Base-by-base conservation (phyloP, 306 rosid species). In the Medicago ruthenica region DNA sequence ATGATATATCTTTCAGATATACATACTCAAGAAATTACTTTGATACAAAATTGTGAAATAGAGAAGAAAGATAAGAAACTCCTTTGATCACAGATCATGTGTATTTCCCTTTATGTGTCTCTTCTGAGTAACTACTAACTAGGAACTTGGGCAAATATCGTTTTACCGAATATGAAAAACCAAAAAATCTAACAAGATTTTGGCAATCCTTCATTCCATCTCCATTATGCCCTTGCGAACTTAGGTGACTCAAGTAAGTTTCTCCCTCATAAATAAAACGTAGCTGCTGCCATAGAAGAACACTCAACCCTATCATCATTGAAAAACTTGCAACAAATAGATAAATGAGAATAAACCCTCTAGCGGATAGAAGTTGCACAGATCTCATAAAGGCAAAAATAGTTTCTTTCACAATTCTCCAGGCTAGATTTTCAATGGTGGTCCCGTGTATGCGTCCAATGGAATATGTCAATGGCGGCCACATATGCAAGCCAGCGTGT, bases 211-310 rank as follows among this genome's bases (percentile, higher is more conserved):
- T 90, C 68, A 82, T 83, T 72, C 82, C 89, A 62, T 73, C 84
- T 14, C 53, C 81, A 57, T 72, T 85, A 53, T 74, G 74, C 15
- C 66, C 79, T 40, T 39, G 87, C n/a, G 91, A 88, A 67, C 85
- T 82, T 14, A 90, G 50, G 77, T 86, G 85, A 73, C 84, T 86
- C 78, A 92, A 75, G 75, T 89, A 92, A 59, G 96, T 90, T 81
- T 89, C 83, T 16, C 97, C 98, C 80, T 86, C 85, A 9, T 92
- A 95, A 65, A 95, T 87, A 65, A 70, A 95, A 64, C 75, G 82
- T 39, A 95, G 95, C 75, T 95, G 98, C 85, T 90, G 96, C 93
- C 97, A 95, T 58, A 95, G 87, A 89, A 95, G 98, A 62, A 87
- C 65, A 20, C 80, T 67, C 79, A 95, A 73, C 61, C 98, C 98